phyloP scores from a whole-genome alignment of 2,329 filamentous ascomycete genomes.

The Aspergillus thermomutatus region DNA sequence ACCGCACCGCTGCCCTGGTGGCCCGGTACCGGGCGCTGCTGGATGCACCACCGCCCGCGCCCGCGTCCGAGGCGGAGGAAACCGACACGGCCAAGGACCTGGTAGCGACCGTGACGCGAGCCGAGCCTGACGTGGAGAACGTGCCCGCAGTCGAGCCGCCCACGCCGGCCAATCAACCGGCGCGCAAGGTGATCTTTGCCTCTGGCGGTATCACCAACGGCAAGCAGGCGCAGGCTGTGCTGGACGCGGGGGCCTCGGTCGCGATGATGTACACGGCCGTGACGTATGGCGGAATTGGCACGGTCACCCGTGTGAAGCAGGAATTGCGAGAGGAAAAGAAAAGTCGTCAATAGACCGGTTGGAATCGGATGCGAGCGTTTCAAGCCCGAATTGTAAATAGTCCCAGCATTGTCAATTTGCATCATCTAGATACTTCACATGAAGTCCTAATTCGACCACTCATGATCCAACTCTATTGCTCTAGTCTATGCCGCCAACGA shows the following conservation, averaged over 20 bases:
- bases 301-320: slow-evolving; percentile 52
- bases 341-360: slow-evolving; percentile 6
- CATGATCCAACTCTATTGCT: no score
- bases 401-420: background rate
- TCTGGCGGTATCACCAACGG: slow-evolving; percentile 91
- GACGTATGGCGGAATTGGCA: slow-evolving; percentile 61
- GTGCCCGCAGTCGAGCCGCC: slow-evolving; percentile 15
- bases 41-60: slow-evolving; percentile 48
- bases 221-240: slow-evolving; percentile 72
- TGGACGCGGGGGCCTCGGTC: slow-evolving; percentile 85
- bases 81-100: slow-evolving; percentile 10
- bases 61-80: slow-evolving; percentile 6
- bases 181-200: slow-evolving; percentile 81
- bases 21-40: slow-evolving; percentile 71
- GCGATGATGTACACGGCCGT: slow-evolving; percentile 87
- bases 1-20: slow-evolving; percentile 73
- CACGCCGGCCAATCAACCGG: slow-evolving; percentile 10
- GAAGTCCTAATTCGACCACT: background rate
- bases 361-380: background rate
- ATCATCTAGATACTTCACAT: background rate
- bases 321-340: slow-evolving; percentile 43
- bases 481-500: slow-evolving; percentile 27
- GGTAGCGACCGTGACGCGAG: slow-evolving; percentile 10
- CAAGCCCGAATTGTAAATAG: background rate
- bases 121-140: slow-evolving; percentile 21